phyloP scores from a whole-genome alignment of 169 alveolate genomes.

The Plasmodium sp. region DNA sequence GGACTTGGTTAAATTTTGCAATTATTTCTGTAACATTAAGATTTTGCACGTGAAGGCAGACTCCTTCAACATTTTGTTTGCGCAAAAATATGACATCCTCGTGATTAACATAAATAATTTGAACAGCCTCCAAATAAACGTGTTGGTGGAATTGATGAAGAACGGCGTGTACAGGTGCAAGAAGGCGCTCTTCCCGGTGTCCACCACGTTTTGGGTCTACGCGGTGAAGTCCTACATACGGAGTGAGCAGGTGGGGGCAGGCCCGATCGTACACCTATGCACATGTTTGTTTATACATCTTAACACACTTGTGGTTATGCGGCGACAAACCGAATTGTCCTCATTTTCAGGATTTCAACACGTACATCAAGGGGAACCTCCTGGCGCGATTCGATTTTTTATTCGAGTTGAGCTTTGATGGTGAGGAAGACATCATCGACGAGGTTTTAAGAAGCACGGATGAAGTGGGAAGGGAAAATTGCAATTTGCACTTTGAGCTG shows the following conservation, averaged over 20 bases:
- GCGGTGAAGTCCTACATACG: conserved; percentile 45
- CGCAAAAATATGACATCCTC: conserved; percentile 63
- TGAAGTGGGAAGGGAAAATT: conserved; percentile 7
- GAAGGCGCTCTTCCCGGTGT: conserved; percentile 23
- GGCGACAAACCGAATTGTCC: not conserved
- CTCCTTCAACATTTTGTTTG: conserved; percentile 23
- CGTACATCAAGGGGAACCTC: conserved; percentile 26
- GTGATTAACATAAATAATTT: conserved; percentile 64
- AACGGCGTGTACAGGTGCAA: conserved; percentile 57
- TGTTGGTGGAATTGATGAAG: conserved; percentile 46
- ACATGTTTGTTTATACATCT: not conserved
- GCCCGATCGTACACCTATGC: not conserved
- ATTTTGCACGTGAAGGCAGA: conserved; percentile 31
- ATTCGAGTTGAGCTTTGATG: conserved; percentile 56
- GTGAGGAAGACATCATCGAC: conserved; percentile 49
- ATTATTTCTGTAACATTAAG: conserved; percentile 45
- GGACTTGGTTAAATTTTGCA: conserved; percentile 53
- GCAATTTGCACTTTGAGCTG: conserved; percentile 22
- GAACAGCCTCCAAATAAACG: conserved; percentile 35
- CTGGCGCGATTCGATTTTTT: conserved; percentile 67
- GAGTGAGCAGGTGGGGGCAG: conserved; percentile 7
- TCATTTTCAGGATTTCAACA: conserved; percentile 44
- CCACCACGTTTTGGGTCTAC: conserved; percentile 67
- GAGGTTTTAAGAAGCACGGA: conserved; percentile 30
- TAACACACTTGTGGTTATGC: not conserved